Evolutionary conservation across 352 stramenopile species (phyloP), one percentile per base, ranked within the genome.

Genomic region (Phytophthora europaea): DNA sequence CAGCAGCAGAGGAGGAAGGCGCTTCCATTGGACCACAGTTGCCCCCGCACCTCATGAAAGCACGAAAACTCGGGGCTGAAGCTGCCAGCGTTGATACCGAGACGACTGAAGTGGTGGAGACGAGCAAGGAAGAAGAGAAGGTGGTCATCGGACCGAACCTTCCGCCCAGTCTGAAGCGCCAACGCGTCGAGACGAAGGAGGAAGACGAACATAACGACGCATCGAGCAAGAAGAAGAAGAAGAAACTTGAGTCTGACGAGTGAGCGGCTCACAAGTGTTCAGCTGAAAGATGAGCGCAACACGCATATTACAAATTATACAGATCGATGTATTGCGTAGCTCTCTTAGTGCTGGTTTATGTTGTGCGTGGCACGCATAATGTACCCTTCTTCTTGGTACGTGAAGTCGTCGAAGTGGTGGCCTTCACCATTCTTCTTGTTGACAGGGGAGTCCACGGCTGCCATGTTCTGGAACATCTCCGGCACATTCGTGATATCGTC

Each of bases 391-490:
- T 96, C 90, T 67, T 96, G 89, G 77, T 95, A 97, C 63, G 88
- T 94, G 70, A 97, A 97, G 79, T 97, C 89, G 61, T 97, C 90
- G 72, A 97, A 97, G 76, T 97, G 90, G 52, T 95, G 86, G 6
- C 87, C 87, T 40, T 94, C 87, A 48, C 88, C 86, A 54, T 85
- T 92, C 72, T 96, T 94, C 61, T 93, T 94, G 84, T 91, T 93
- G 33, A 96, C 88, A 31, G 90, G 90, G 50, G 90, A 97, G 73
- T 97, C 90, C 33, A 97, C 84, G 0, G 90, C 89, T 13, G 87
- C 89, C 90, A 97, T 97, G 59, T 94, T 94, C 76, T 96, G 90
- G 75, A 97, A 97, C 88, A 96, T 95, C 65, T 95, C 87, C 1
- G 90, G 90, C 40, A 96, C 89, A 66, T 97, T 96, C n/a, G 89